A percentile compares a stretch with the other conserved stretches of the same genome.
Conservation (phyloP, 768 basidiomycete species). For the Tricholomella constricta region DNA sequence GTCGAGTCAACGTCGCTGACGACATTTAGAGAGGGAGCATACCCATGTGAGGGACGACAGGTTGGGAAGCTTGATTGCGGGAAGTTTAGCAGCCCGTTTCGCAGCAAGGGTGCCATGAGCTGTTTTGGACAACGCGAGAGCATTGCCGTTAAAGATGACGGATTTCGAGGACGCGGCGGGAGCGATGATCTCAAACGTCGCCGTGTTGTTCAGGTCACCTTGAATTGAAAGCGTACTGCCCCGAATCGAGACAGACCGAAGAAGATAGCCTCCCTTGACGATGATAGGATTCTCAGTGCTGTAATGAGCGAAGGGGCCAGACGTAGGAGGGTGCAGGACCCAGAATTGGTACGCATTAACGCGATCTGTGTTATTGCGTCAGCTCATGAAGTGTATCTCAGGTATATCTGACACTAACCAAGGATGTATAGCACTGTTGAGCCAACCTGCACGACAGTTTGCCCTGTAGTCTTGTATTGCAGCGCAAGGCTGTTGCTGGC, state of each 20-base stretch:
- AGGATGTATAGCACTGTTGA: slow-evolving; percentile 45
- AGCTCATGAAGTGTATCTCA: not conserved
- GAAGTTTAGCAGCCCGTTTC: slow-evolving; percentile 30
- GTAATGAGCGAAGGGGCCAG: slow-evolving; percentile 37
- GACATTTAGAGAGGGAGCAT: slow-evolving; percentile 4
- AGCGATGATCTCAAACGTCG: slow-evolving; percentile 49
- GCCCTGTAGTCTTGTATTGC: slow-evolving; percentile 48
- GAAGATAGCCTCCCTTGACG: slow-evolving; percentile 50
- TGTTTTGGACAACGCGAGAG: slow-evolving; percentile 35
- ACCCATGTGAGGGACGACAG: slow-evolving; percentile 40
- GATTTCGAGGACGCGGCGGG: slow-evolving; percentile 38
- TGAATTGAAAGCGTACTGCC: slow-evolving; percentile 40
- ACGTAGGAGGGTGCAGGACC: slow-evolving; percentile 45
- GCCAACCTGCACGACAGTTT: slow-evolving; percentile 49
- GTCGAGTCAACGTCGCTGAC: not conserved
- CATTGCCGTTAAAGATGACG: slow-evolving; percentile 45
- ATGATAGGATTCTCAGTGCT: slow-evolving; percentile 45
- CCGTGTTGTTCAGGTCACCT: slow-evolving; percentile 46
- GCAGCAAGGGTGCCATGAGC: slow-evolving; percentile 43
- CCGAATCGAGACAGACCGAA: slow-evolving; percentile 39
- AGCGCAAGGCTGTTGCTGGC: slow-evolving; percentile 37
- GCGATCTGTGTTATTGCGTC: slow-evolving; percentile 35
- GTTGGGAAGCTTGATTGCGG: slow-evolving; percentile 35
- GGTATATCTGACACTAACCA: slow-evolving; percentile 29
- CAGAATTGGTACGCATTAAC: slow-evolving; percentile 53